Conservation (phyloP, 768 basidiomycete species). For the Lentinula boryana region DNA sequence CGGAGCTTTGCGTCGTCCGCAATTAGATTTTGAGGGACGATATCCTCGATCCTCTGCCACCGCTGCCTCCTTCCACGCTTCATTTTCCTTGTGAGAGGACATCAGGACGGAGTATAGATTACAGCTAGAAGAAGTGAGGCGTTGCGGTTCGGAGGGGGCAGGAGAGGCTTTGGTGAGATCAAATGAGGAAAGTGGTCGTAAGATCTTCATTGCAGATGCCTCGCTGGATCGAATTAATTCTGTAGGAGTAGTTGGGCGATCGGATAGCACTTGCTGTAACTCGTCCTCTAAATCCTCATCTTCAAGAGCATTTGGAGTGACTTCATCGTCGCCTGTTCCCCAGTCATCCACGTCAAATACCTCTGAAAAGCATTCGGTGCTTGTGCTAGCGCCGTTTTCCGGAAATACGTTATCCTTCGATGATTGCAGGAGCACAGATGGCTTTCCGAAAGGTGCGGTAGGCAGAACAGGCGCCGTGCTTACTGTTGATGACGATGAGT, state of each 20-base stretch:
- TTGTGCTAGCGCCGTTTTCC: background rate
- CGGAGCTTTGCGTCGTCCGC: conserved; percentile 69
- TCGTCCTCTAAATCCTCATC: conserved; percentile 21
- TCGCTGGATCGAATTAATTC: background rate
- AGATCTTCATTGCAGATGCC: conserved; percentile 4
- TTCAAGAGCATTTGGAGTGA: conserved; percentile 20
- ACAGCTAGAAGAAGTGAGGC: background rate
- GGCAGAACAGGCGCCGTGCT: background rate
- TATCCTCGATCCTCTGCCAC: conserved; percentile 41
- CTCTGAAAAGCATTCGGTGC: background rate
- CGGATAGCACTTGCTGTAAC: conserved; percentile 39
- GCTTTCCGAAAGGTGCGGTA: conserved; percentile 3
- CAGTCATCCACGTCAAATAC: conserved; percentile 43
- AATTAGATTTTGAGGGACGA: conserved; percentile 39
- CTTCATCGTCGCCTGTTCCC: conserved; percentile 72
- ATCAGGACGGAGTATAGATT: conserved; percentile 80
- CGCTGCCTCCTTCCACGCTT: conserved; percentile 80
- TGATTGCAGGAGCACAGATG: conserved; percentile 2
- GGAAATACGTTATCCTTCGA: background rate
- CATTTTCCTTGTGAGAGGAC: conserved; percentile 77
- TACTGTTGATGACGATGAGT: background rate
- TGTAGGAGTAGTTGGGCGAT: conserved; percentile 4
- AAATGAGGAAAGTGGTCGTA: conserved; percentile 19
- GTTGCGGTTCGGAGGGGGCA: background rate
- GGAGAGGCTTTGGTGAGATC: background rate